Evolutionary conservation across 2,329 filamentous ascomycete species (phyloP), one percentile per base, ranked within the genome.

Genomic region (Tolypocladium tropicale): DNA sequence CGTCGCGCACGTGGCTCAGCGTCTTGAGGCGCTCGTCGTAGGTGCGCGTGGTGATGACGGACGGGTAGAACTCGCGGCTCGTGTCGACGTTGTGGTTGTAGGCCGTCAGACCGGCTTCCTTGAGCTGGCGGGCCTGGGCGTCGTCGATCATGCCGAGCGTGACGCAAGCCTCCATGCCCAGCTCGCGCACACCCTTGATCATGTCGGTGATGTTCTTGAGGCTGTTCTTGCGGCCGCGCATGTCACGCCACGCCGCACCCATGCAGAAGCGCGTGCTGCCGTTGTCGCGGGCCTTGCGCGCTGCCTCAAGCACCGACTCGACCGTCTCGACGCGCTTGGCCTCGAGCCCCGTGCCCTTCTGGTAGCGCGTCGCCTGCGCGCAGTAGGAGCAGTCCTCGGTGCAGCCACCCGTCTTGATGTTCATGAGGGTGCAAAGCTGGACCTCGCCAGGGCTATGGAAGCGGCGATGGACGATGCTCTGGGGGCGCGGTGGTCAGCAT

Each of bases 81-180:
- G 91, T 96, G 73, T 96, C 91, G 61, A 96, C 80, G 68, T 96
- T 96, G 78, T 96, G 91, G 74, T 96, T 96, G 73, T 96, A 95
- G 0, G 91, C 91, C 18, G 91, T 95, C 64, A 96, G 73, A 0
- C 91, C 91, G 0, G 90, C 91, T 2, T 84, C 83, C 68, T 90
- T 91, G 61, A 96, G 80, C 74, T 94, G 88, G 66, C 82, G 81
- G 32, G 91, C 91, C 76, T 95, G 90, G 61, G 79, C 77, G 6
- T 78, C 80, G 70, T 95, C 89, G 64, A 96, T 90, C 91, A 95
- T 95, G 63, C 91, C 91, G 23, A 96, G 79, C 1, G 91, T 96
- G n/a, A 96, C 91, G 70, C 91, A 96, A 9, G 85, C 86, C 71
- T 96, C 91, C 89, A 96, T 93, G 52, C 86, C 89, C 79, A 96